Base-by-base conservation (phyloP, 805 yeast genomes). In the Saccharomycopsis sp. region DNA sequence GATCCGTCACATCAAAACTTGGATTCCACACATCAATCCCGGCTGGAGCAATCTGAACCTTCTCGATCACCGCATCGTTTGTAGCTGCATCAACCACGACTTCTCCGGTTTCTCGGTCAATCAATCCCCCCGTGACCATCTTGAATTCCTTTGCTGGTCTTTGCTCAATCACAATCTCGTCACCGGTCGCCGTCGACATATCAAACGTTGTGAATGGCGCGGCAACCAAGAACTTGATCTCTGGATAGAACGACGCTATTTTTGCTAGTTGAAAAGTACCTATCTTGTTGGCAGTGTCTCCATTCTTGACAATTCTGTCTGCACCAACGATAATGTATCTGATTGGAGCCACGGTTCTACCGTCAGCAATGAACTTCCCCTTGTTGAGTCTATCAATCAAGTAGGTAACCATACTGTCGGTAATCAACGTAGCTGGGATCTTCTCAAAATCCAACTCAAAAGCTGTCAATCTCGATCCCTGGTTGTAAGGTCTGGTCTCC, bases 401-500 rank as follows among this genome's bases (percentile, higher is more conserved):
- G 50, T 91, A 85, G 0, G 96, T 82, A 1, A 87, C 95, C 92
- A 92, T 91, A 59, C 90, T 87, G 68, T 92, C 99, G 9, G 97
- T 87, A 61, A 92, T 81, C 60, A 92, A 75, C 1, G 96, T 89
- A 53, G 94, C 84, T 15, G 98, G 98, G 48, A 94, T 89, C 20
- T 80, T 68, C 62, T 92, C 98, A 65, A 87, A 85, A 15, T 88
- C 84, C 51, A 92, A 78, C 70, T 92, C 99, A 71, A 83, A 92
- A 0, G 97, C 91, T 0, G 98, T 92, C 59, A 92, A 76, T 63
- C 96, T 81, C 0, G 97, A 89, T 8, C 99, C 99, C 73, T 92
- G 98, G 70, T 92, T 91, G 69, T 92, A 94, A 1, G 99, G 99
- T 65, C 99, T 80, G 0, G 99, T 92, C 68, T 92, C 99, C 66